These are phyloP conservation scores for Globisporangium canariense DNA, from an alignment of 352 stramenopile species.

Conservation along the genomic window DNA sequence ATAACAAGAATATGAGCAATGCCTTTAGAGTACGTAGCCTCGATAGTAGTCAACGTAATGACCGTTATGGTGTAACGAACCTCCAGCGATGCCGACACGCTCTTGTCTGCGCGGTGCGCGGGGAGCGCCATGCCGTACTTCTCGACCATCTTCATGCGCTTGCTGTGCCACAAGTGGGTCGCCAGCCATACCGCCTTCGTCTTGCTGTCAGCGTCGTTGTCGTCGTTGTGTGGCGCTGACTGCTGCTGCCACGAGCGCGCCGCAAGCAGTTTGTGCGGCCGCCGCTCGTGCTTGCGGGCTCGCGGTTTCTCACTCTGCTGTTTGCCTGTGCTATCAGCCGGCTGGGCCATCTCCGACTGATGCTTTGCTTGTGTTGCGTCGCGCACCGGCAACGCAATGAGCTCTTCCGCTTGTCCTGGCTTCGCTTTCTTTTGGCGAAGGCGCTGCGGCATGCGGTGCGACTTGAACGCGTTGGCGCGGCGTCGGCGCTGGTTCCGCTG, in stretches of 20 bases:
- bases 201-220: constrained; percentile 4
- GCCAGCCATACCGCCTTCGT: constrained; percentile 39
- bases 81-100: constrained; percentile 56
- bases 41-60: too few relatives aligned
- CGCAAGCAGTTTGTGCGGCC: constrained; percentile 42
- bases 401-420: constrained; percentile 7
- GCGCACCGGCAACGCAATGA: constrained; percentile 19
- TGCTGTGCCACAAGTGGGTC: constrained; percentile 75
- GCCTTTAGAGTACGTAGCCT: too few relatives aligned
- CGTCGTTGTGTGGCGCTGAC: neutral
- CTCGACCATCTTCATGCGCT: constrained; percentile 65
- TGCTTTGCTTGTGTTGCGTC: neutral
- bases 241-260: constrained; percentile 30
- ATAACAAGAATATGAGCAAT: too few relatives aligned
- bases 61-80: constrained; percentile 1
- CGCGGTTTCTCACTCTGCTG: constrained; percentile 18
- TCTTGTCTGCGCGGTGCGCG: constrained; percentile 50
- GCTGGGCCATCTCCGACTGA: neutral
- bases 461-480: constrained; percentile 79
- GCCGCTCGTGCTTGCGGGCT: constrained; percentile 62
- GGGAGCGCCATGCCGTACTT: constrained; percentile 50
- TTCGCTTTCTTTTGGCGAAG: constrained; percentile 28
- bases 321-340: neutral
- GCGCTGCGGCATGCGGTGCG: constrained; percentile 57
- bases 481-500: constrained; percentile 68